These are phyloP conservation scores for Trichophaea hybrida DNA, from an alignment of 2,329 filamentous ascomycete species.

Conservation along the genomic window DNA sequence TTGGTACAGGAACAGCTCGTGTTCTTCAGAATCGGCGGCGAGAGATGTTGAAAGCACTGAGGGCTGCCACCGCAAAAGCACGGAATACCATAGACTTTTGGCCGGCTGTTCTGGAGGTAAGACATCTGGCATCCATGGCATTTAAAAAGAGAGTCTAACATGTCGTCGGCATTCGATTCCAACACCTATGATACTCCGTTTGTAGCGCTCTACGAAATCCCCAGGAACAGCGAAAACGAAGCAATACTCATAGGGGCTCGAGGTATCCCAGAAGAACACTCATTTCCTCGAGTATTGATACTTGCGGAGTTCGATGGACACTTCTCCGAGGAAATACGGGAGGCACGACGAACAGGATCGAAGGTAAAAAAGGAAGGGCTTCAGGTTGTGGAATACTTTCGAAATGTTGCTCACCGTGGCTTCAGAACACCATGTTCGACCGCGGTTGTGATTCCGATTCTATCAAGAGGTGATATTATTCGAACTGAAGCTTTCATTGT, in stretches of 20 bases:
- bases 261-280: neutral
- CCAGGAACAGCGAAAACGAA: neutral
- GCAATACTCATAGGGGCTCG: neutral
- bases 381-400: neutral
- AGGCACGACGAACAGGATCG: neutral
- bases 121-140: neutral
- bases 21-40: neutral
- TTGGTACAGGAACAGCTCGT: neutral
- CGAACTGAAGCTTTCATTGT: conserved; percentile 60
- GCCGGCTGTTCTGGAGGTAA: conserved; percentile 1
- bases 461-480: neutral
- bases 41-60: neutral
- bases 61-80: neutral
- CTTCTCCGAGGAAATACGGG: neutral
- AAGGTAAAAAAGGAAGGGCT: neutral
- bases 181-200: conserved; percentile 1
- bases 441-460: conserved; percentile 63
- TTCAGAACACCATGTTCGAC: conserved; percentile 45
- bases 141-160: neutral
- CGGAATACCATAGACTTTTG: neutral
- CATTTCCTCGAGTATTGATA: neutral
- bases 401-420: conserved; percentile 10
- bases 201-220: neutral
- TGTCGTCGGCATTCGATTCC: neutral
- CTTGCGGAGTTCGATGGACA: neutral